Evolutionary conservation across 345 rosid species (phyloP).

Genomic region (Excoecaria agallocha): DNA sequence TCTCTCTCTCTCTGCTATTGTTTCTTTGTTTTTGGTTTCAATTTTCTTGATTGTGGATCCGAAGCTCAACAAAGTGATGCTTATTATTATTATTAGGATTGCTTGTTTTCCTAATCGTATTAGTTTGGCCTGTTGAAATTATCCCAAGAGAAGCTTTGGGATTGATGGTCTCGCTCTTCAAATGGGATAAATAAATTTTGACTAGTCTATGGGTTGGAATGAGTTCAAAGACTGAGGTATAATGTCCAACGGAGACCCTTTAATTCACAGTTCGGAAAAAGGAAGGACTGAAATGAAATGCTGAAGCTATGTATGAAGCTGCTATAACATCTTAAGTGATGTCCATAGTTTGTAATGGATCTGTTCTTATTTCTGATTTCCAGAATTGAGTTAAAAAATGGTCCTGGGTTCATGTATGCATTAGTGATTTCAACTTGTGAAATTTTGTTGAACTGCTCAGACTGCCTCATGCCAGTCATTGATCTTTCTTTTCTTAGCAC

Average conservation of each 20-base stretch:
- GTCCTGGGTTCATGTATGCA: background rate
- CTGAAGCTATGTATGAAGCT: background rate
- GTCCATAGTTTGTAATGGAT: conserved; percentile 3
- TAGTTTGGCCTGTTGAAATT: background rate
- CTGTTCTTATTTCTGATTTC: background rate
- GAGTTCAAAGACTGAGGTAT: background rate
- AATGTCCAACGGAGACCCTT: background rate
- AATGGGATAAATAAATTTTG: background rate
- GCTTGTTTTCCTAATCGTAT: background rate
- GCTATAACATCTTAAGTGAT: background rate
- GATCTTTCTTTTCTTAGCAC: background rate
- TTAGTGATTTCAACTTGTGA: background rate
- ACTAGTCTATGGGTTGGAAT: background rate
- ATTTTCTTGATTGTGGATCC: background rate
- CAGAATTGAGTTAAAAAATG: background rate
- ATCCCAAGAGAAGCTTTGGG: background rate
- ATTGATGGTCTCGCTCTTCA: background rate
- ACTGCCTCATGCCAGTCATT: background rate
- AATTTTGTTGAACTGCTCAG: background rate
- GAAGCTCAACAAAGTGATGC: too few species aligned
- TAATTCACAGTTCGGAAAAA: background rate
- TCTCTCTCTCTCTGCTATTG: background rate
- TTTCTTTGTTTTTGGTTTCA: background rate
- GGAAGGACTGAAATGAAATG: background rate
- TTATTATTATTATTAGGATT: too few species aligned